A percentile compares a stretch with the other conserved stretches of the same genome.
Evolutionary conservation across 1,139 yeast species (phyloP).

Genomic region (Debaryomyces subglobosus): DNA sequence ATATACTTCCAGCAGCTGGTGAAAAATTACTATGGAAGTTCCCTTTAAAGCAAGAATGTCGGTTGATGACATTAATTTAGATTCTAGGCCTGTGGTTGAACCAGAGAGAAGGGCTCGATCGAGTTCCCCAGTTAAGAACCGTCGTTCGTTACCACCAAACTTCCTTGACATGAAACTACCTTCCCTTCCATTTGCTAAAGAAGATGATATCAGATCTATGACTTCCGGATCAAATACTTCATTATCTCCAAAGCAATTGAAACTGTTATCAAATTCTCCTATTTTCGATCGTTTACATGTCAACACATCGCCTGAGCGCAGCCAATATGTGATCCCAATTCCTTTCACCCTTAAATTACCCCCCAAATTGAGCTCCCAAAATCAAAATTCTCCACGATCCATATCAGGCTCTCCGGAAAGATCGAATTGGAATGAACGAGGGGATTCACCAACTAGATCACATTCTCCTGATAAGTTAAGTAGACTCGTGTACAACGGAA

Average conservation of each 20-base stretch:
- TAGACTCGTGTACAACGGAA: slow-evolving; percentile 41
- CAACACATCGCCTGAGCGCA: slow-evolving; percentile 22
- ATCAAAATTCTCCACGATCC: slow-evolving; percentile 19
- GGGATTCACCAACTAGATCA: slow-evolving; percentile 7
- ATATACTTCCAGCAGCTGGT: neutral
- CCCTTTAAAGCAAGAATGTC: slow-evolving; percentile 14
- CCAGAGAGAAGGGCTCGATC: slow-evolving; percentile 33
- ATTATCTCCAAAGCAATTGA: slow-evolving; percentile 30
- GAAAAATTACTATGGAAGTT: neutral
- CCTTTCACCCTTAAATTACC: slow-evolving; percentile 49
- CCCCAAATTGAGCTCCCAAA: slow-evolving; percentile 42
- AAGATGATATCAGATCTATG: slow-evolving; percentile 26
- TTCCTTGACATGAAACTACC: slow-evolving; percentile 28
- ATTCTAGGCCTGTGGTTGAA: slow-evolving; percentile 1
- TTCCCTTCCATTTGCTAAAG: slow-evolving; percentile 23
- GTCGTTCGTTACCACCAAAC: slow-evolving; percentile 29
- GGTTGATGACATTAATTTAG: slow-evolving; percentile 25
- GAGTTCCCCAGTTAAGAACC: slow-evolving; percentile 32
- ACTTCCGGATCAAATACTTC: slow-evolving; percentile 16
- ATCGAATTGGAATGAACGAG: slow-evolving; percentile 12
- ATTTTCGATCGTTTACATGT: slow-evolving; percentile 42
- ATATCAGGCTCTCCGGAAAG: slow-evolving; percentile 8
- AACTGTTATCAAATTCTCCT: slow-evolving; percentile 39
- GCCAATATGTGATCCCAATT: slow-evolving; percentile 44
- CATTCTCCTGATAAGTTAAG: slow-evolving; percentile 17